Evolutionary conservation across 495 filamentous ascomycete species (phyloP).

Genomic region (Glonium stellatum): DNA sequence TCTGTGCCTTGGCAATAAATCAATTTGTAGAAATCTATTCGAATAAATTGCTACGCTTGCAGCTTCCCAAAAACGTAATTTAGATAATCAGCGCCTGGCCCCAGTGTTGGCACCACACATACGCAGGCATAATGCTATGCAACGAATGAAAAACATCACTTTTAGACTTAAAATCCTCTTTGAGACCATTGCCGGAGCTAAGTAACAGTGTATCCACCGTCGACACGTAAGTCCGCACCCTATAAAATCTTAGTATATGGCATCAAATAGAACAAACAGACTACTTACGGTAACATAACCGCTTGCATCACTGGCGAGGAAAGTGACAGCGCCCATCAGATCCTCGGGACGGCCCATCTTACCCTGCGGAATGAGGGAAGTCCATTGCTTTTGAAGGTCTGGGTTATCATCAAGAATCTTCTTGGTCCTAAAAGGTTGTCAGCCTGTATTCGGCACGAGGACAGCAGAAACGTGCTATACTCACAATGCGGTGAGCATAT

Average conservation of each 20-base stretch:
- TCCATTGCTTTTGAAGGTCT: slow-evolving; percentile 81
- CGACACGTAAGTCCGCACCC: slow-evolving; percentile 81
- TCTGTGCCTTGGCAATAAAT: too few relatives aligned
- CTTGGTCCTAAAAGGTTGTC: slow-evolving; percentile 56
- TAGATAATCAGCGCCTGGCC: too few relatives aligned
- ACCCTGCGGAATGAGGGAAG: slow-evolving; percentile 78
- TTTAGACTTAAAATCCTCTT: not conserved
- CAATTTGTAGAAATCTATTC: too few relatives aligned
- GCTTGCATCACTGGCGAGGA: slow-evolving; percentile 79
- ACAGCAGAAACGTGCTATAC: slow-evolving; percentile 21
- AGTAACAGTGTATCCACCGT: slow-evolving; percentile 85
- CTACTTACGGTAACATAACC: slow-evolving; percentile 61
- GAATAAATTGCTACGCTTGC: too few relatives aligned
- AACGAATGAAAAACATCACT: not conserved
- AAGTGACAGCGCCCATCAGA: slow-evolving; percentile 87
- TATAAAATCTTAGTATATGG: slow-evolving; percentile 4
- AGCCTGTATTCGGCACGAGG: not conserved
- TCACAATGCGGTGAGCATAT: slow-evolving; percentile 90
- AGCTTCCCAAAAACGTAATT: too few relatives aligned
- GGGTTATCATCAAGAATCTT: slow-evolving; percentile 93
- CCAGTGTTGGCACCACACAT: not conserved
- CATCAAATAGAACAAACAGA: not conserved
- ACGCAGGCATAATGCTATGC: not conserved
- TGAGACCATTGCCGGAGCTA: slow-evolving; percentile 34
- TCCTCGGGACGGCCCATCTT: slow-evolving; percentile 91